These are phyloP conservation scores for Colletotrichum liaoningense DNA, from an alignment of 2,329 filamentous ascomycete species.

Conservation along the genomic window DNA sequence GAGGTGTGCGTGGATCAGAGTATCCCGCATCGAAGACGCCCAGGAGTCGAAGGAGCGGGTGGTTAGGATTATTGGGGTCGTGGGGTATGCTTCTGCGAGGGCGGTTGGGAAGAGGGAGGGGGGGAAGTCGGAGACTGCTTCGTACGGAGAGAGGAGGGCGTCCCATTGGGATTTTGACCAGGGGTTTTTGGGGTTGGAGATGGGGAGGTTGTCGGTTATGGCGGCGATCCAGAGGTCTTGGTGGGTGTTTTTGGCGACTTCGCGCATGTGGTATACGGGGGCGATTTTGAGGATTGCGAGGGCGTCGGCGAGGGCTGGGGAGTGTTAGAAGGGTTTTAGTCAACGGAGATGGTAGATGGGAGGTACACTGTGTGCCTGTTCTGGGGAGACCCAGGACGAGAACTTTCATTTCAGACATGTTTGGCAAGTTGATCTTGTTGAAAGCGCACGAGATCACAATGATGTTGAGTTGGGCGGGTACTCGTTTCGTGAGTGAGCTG, in stretches of 20 bases:
- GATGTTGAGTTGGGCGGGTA: not conserved
- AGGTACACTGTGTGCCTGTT: constrained; percentile 46
- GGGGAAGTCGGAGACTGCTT: constrained; percentile 42
- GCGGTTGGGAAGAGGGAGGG: constrained; percentile 62
- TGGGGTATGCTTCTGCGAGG: constrained; percentile 70
- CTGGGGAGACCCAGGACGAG: constrained; percentile 47
- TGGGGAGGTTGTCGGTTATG: constrained; percentile 45
- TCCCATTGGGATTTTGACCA: constrained; percentile 47
- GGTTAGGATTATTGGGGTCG: constrained; percentile 71
- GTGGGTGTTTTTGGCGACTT: constrained; percentile 46
- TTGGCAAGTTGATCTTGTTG: not conserved
- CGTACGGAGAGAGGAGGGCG: constrained; percentile 45
- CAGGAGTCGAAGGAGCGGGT: constrained; percentile 69
- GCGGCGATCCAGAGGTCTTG: constrained; percentile 48
- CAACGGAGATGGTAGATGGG: too few species aligned
- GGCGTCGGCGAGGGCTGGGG: constrained; percentile 44
- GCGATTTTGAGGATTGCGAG: constrained; percentile 43
- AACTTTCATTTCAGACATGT: constrained; percentile 42
- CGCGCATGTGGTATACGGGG: constrained; percentile 49
- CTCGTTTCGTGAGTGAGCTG: not conserved
- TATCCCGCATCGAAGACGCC: constrained; percentile 57
- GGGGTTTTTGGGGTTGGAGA: constrained; percentile 35
- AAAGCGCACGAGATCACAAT: not conserved
- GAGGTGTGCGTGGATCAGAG: constrained; percentile 40
- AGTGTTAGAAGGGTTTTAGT: not conserved